phyloP scores from a whole-genome alignment of 179 eudicot species.

The Spinacia oleracea region DNA sequence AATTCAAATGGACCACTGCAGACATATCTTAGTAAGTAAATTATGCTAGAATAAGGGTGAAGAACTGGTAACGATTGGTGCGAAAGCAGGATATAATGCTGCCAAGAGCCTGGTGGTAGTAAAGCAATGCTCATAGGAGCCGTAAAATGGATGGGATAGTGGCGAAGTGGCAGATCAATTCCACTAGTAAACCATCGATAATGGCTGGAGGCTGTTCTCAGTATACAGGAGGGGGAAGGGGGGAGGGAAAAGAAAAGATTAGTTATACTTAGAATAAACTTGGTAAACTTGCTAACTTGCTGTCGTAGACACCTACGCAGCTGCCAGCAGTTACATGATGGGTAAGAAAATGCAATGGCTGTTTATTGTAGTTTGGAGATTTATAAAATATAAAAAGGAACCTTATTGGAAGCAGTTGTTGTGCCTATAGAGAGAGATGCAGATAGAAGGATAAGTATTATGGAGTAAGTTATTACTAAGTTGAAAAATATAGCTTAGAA shows the following conservation, averaged over 20 bases:
- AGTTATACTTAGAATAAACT: neutral
- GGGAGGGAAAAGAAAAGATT: neutral
- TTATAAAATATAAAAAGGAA: neutral
- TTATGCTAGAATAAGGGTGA: neutral
- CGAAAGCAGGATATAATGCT: neutral
- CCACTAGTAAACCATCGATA: neutral
- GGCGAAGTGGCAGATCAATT: neutral
- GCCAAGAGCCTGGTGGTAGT: neutral
- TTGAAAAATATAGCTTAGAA: neutral
- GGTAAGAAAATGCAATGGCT: neutral
- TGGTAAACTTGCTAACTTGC: neutral
- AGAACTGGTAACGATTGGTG: neutral
- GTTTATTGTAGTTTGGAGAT: neutral
- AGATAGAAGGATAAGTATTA: neutral
- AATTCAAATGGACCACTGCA: neutral
- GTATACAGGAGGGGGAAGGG: neutral
- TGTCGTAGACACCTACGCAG: neutral
- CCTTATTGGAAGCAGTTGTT: neutral
- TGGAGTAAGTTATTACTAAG: neutral
- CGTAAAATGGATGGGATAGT: neutral
- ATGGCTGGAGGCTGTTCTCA: neutral
- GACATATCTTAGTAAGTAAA: neutral
- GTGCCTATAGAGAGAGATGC: neutral
- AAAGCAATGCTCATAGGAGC: neutral
- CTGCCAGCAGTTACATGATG: neutral